Percentiles rank a stretch among this genome's conserved stretches.
Evolutionary conservation across 225 moss, liverwort and hornwort genomes (phyloP).

Genomic region (Neckera pumila): DNA sequence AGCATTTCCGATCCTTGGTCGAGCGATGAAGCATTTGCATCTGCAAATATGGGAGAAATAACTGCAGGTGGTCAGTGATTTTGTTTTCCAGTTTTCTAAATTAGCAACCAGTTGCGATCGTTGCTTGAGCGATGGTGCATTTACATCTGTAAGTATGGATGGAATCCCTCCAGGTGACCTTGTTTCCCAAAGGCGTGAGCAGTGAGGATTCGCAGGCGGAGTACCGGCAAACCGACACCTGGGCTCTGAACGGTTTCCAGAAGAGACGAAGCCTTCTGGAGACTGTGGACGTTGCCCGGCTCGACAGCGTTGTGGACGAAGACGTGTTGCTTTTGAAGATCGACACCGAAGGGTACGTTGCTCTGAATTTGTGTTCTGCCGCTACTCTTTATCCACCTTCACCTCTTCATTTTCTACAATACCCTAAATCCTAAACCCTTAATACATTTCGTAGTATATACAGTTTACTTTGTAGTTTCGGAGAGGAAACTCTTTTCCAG

Average conservation of each 20-base stretch:
- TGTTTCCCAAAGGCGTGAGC: not conserved
- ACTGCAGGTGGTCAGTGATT: not conserved
- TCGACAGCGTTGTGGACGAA: slow-evolving; percentile 29
- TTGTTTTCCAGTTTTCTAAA: not conserved
- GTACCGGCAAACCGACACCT: slow-evolving; percentile 22
- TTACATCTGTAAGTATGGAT: not conserved
- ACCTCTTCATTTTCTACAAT: not conserved
- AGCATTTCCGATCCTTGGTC: not conserved
- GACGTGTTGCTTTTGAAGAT: slow-evolving; percentile 39
- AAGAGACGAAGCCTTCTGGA: slow-evolving; percentile 8
- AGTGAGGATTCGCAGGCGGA: not conserved
- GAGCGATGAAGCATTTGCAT: not conserved
- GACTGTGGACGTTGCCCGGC: slow-evolving; percentile 11
- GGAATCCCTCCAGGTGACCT: not conserved
- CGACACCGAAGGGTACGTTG: slow-evolving; percentile 28
- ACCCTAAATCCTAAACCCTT: too few species aligned
- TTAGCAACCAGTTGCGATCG: not conserved
- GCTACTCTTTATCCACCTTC: not conserved
- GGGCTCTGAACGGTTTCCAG: slow-evolving; percentile 35
- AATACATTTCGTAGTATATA: not conserved
- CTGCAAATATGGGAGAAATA: not conserved
- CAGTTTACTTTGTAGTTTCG: not conserved
- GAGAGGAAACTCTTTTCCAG: not conserved
- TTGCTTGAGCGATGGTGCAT: not conserved
- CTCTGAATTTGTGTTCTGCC: not conserved